These are phyloP conservation scores for Debaryomyces fabryi DNA, from an alignment of 1,139 yeast species.

Conservation along the genomic window DNA sequence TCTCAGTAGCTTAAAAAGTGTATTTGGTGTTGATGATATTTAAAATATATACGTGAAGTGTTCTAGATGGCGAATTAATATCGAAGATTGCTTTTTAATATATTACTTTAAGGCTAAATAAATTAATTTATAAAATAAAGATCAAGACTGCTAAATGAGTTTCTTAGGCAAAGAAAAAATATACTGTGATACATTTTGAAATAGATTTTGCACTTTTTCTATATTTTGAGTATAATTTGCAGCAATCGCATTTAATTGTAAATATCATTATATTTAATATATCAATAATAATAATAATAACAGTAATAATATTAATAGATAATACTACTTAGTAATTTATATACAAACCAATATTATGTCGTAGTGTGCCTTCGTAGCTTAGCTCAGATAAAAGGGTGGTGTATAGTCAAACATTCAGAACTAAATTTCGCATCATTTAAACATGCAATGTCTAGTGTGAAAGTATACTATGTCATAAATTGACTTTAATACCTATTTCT, in stretches of 20 bases:
- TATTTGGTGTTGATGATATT: too few species aligned
- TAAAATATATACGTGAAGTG: too few species aligned
- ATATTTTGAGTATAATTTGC: background rate
- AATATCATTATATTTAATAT: background rate
- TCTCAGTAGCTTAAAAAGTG: too few species aligned
- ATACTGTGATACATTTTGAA: too few species aligned
- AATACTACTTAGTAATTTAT: background rate
- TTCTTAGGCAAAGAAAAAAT: too few species aligned
- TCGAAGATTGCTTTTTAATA: too few species aligned
- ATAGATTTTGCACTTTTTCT: too few species aligned
- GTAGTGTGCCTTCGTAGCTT: background rate
- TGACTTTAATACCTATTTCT: constrained; percentile 6
- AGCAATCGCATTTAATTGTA: background rate
- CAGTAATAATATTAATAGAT: background rate
- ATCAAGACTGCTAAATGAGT: too few species aligned
- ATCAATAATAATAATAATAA: background rate
- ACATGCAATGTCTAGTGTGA: background rate
- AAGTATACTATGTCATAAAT: background rate
- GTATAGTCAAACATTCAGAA: background rate
- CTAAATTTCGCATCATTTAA: background rate
- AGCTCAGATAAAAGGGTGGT: background rate
- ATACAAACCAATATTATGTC: background rate
- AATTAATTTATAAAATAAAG: too few species aligned
- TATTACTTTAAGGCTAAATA: too few species aligned
- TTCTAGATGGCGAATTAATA: too few species aligned